Evolutionary conservation across 768 basidiomycete genomes (phyloP).

Genomic region (Mycena latifolia): DNA sequence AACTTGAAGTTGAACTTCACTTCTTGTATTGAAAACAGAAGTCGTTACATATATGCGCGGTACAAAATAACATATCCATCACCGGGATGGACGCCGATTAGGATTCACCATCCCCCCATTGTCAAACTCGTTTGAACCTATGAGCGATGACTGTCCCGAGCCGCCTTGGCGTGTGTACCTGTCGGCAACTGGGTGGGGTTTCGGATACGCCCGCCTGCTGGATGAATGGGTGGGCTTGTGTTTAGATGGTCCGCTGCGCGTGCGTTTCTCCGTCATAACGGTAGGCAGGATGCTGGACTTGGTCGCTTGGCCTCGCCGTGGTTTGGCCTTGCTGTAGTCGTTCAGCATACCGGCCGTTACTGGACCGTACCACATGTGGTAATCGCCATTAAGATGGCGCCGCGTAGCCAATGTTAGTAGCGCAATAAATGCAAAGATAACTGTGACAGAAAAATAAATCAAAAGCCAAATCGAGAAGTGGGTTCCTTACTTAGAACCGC

Average conservation of each 20-base stretch:
- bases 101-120: constrained; percentile 35
- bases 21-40: no score
- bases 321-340: constrained; percentile 33
- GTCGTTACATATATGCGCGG: constrained; percentile 3
- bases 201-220: constrained; percentile 25
- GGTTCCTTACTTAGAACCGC: constrained; percentile 70
- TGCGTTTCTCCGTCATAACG: constrained; percentile 32
- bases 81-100: constrained; percentile 31
- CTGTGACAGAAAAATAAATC: neutral
- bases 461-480: neutral
- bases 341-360: constrained; percentile 52
- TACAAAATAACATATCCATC: neutral
- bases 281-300: constrained; percentile 33
- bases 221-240: constrained; percentile 28
- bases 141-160: constrained; percentile 36
- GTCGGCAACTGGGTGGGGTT: constrained; percentile 29
- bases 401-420: constrained; percentile 30
- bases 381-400: constrained; percentile 34
- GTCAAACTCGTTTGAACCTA: constrained; percentile 32
- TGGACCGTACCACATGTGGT: constrained; percentile 58
- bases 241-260: constrained; percentile 14
- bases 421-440: constrained; percentile 29
- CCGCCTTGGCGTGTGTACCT: constrained; percentile 27
- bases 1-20: no score
- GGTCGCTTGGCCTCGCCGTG: constrained; percentile 14